Evolutionary conservation across 495 filamentous ascomycete genomes (phyloP).

Genomic region (Choiromyces venosus): DNA sequence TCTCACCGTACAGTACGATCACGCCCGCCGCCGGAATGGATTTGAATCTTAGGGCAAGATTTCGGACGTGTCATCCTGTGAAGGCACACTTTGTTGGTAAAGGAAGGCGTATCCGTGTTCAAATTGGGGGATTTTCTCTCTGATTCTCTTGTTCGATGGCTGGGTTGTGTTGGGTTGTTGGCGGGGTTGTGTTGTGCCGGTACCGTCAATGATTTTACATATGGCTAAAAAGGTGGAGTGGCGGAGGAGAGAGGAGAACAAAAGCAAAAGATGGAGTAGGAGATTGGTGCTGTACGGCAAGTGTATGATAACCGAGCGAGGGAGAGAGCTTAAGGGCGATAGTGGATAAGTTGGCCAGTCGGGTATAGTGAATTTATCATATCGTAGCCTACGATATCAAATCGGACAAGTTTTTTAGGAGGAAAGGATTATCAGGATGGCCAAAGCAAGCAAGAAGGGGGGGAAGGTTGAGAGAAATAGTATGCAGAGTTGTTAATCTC

Average conservation of each 20-base stretch:
- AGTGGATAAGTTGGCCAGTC: background rate
- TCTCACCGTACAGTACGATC: background rate
- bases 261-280: too few species aligned
- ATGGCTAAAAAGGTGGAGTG: background rate
- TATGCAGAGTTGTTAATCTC: background rate
- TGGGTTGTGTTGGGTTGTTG: background rate
- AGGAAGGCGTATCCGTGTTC: background rate
- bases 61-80: background rate
- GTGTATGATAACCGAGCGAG: background rate
- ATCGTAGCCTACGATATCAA: background rate
- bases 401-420: background rate
- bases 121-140: background rate
- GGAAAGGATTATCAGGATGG: background rate
- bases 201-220: background rate
- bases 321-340: background rate
- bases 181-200: background rate
- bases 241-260: background rate
- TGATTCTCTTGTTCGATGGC: background rate
- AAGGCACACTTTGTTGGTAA: background rate
- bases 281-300: too few species aligned
- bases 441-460: background rate
- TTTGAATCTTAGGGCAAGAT: background rate
- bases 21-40: background rate
- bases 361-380: background rate
- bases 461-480: background rate